phyloP scores from a whole-genome alignment of 1,139 yeast species.

The Scheffersomyces illinoinensis region DNA sequence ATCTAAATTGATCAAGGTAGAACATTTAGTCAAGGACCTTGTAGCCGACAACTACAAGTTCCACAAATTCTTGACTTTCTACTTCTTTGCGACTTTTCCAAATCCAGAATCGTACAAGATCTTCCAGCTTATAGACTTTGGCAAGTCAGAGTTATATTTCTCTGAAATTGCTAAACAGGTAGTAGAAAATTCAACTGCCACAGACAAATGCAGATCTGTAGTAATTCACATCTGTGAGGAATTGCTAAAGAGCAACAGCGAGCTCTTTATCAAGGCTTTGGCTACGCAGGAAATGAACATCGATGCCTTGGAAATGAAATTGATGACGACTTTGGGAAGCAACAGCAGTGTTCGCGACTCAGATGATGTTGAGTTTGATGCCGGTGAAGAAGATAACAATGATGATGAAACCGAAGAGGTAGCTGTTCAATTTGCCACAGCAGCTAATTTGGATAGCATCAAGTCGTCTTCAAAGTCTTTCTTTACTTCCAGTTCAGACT shows the following conservation, averaged over 20 bases:
- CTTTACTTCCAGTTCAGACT: slow-evolving; percentile 35
- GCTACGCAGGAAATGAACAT: slow-evolving; percentile 39
- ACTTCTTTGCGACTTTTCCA: slow-evolving; percentile 23
- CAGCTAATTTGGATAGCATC: slow-evolving; percentile 19
- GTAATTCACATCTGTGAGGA: slow-evolving; percentile 47
- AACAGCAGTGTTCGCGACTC: slow-evolving; percentile 20
- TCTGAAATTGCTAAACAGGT: slow-evolving; percentile 25
- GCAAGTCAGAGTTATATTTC: slow-evolving; percentile 19
- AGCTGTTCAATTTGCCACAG: slow-evolving; percentile 12
- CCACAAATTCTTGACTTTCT: slow-evolving; percentile 31
- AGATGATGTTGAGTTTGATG: slow-evolving; percentile 23
- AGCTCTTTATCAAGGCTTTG: slow-evolving; percentile 43
- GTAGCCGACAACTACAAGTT: slow-evolving; percentile 30
- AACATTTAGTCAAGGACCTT: slow-evolving; percentile 16
- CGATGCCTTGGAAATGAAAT: slow-evolving; percentile 63
- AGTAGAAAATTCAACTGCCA: slow-evolving; percentile 16
- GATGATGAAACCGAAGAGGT: slow-evolving; percentile 22
- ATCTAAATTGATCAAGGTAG: slow-evolving; percentile 13
- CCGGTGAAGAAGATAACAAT: slow-evolving; percentile 18
- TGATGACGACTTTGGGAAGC: slow-evolving; percentile 56
- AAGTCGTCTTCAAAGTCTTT: slow-evolving; percentile 35
- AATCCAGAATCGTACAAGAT: slow-evolving; percentile 18
- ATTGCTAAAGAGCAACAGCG: slow-evolving; percentile 39
- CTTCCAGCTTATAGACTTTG: slow-evolving; percentile 24
- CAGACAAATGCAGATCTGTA: slow-evolving; percentile 20